phyloP scores from a whole-genome alignment of 1,284 basidiomycete species.

The Paramarasmius palmivorus region DNA sequence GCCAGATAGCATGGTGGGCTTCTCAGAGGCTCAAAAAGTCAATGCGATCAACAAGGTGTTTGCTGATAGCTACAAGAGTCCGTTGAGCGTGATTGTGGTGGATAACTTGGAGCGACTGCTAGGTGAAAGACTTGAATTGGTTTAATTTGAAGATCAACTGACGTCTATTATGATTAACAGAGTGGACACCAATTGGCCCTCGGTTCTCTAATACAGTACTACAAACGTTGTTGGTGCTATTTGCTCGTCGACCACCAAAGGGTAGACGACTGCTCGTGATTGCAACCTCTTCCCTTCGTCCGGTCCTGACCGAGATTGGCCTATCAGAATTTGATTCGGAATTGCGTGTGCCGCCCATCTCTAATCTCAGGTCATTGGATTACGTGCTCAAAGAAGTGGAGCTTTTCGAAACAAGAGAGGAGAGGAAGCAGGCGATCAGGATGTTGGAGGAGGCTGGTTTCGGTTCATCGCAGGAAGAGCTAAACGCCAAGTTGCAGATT shows the following conservation, averaged over 20 bases:
- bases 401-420: conserved; percentile 67
- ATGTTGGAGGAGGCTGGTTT: conserved; percentile 82
- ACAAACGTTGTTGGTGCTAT: conserved; percentile 88
- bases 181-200: conserved; percentile 98
- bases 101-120: conserved; percentile 91
- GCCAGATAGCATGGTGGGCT: conserved; percentile 97
- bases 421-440: conserved; percentile 61
- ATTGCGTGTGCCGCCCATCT: conserved; percentile 84
- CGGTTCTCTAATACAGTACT: conserved; percentile 95
- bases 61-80: conserved; percentile 96
- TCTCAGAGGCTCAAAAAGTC: conserved; percentile 89
- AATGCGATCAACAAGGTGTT: conserved; percentile 93
- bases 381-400: conserved; percentile 82
- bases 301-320: conserved; percentile 90
- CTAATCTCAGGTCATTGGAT: conserved; percentile 72
- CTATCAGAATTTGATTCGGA: conserved; percentile 92
- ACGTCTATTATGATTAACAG: conserved; percentile 36
- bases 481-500: conserved; percentile 62
- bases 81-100: conserved; percentile 95
- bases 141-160: neutral
- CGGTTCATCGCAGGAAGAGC: conserved; percentile 44
- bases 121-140: conserved; percentile 47
- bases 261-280: conserved; percentile 91
- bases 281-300: conserved; percentile 88
- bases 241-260: conserved; percentile 92